Evolutionary conservation across 2,329 filamentous ascomycete species (phyloP), one percentile per base, ranked within the genome.

Genomic region (Arthrobotrys sinensis): DNA sequence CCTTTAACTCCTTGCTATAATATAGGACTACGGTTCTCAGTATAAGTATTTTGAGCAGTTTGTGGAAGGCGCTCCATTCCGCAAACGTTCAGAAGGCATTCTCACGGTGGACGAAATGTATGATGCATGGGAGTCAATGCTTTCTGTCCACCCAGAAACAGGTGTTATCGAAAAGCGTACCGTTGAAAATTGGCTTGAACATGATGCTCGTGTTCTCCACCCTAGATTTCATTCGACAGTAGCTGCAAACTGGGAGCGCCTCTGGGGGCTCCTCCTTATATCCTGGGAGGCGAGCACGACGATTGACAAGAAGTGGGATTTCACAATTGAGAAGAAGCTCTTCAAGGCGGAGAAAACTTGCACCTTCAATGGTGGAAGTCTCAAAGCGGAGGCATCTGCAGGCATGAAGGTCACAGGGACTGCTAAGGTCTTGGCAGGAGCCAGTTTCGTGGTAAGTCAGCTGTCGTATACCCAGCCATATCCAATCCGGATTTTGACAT

Each of bases 21-120:
- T 64, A 53, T 46, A 71, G 68, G 68, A 71, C 68, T 71, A 71
- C 21, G 55, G 43, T 64, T 71, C 68, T 46, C 68, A 71, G 64
- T 71, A 63, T 19, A 64, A 64, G 36, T 71, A 71, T 40, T 71
- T 53, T 43, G 34, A 64, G 8, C 12, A 16, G 16, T 71, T 71
- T 55, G 68, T 71, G 21, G 55, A 53, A 71, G 68, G 43, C 2
- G 24, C 19, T 40, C 68, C 55, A 64, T 24, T 64, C 34, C 19
- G 12, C 14, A 71, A 71, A 55, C 68, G 68, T 34, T 71, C 68
- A n/a, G 55, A 71, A n/a, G 46, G 68, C 5, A 16, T 36, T 53
- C 36, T 34, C 43, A 71, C 68, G 2, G 68, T 71, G 10, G 68
- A 71, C 21, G 68, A 71, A 14, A 16, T 71, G 12, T 71, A 71